phyloP scores from a whole-genome alignment of 2,329 filamentous ascomycete species.

The Colletotrichum theobromicola region DNA sequence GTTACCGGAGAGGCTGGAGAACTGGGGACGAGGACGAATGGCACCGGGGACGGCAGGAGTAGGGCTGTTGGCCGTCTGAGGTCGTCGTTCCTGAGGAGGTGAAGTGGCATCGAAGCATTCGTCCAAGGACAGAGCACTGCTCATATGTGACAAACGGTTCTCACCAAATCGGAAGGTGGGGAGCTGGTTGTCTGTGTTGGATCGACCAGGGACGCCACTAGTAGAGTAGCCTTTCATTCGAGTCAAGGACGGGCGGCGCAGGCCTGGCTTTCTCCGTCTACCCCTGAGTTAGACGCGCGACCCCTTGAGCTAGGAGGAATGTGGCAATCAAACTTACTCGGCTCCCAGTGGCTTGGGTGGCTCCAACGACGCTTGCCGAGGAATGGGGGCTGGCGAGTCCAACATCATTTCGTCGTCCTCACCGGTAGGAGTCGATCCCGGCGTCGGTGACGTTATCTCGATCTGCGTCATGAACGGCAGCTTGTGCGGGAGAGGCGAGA shows the following conservation, averaged over 20 bases:
- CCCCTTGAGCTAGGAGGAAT: conserved; percentile 9
- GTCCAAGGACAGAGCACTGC: conserved; percentile 70
- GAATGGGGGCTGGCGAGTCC: conserved; percentile 59
- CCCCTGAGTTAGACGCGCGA: conserved; percentile 16
- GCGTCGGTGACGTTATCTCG: conserved; percentile 75
- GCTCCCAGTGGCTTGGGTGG: conserved; percentile 51
- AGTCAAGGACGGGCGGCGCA: conserved; percentile 76
- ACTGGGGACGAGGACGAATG: conserved; percentile 69
- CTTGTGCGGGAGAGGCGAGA: conserved; percentile 93
- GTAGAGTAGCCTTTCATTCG: conserved; percentile 79
- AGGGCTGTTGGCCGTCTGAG: conserved; percentile 65
- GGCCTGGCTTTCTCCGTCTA: conserved; percentile 70
- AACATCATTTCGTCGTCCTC: conserved; percentile 58
- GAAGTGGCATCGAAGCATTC: conserved; percentile 81
- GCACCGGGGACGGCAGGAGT: conserved; percentile 60
- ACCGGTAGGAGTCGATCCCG: conserved; percentile 52
- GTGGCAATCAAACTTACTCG: conserved; percentile 52
- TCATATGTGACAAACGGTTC: conserved; percentile 29
- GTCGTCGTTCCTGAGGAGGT: conserved; percentile 72
- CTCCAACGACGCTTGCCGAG: conserved; percentile 53
- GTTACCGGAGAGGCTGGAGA: conserved; percentile 63
- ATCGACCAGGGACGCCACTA: conserved; percentile 65
- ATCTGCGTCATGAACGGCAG: conserved; percentile 69
- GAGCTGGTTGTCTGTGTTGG: conserved; percentile 67
- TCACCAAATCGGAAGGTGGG: conserved; percentile 75